A percentile compares a stretch with the other conserved stretches of the same genome.
phyloP scores from a whole-genome alignment of 2,329 filamentous ascomycete genomes.

The Colletotrichum tamarilloi region DNA sequence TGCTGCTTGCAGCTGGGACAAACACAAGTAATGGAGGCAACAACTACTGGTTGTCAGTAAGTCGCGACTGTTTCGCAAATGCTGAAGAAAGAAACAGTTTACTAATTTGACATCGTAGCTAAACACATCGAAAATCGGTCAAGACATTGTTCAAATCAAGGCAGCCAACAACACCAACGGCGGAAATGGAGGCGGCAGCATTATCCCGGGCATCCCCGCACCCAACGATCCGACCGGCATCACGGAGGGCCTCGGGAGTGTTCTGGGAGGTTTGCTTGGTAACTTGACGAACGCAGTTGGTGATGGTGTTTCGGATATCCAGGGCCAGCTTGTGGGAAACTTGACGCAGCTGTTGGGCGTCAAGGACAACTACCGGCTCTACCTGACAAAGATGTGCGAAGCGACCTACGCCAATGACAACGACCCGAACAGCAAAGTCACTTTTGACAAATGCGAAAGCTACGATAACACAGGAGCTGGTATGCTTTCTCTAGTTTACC shows the following conservation, averaged over 20 bases:
- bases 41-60: constrained; percentile 34
- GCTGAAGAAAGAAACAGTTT: rapidly evolving
- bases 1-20: constrained; percentile 27
- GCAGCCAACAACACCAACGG: constrained; percentile 20
- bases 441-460: constrained; percentile 23
- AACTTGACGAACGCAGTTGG: constrained; percentile 36
- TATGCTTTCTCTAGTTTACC: background rate
- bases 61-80: background rate
- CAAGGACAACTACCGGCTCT: constrained; percentile 39
- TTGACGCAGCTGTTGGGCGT: constrained; percentile 37
- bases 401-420: constrained; percentile 32
- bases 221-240: constrained; percentile 26
- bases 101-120: constrained; percentile 10
- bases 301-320: constrained; percentile 37
- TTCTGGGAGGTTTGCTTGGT: constrained; percentile 35
- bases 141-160: constrained; percentile 33
- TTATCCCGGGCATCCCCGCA: background rate
- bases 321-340: constrained; percentile 39
- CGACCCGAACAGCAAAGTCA: constrained; percentile 28
- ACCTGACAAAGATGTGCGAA: constrained; percentile 38
- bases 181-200: constrained; percentile 12
- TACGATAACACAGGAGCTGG: constrained; percentile 30
- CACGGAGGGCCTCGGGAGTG: constrained; percentile 25
- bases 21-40: constrained; percentile 10
- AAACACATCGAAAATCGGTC: constrained; percentile 36